Evolutionary conservation across 495 filamentous ascomycete genomes (phyloP).

Genomic region (Tuber calosporum): DNA sequence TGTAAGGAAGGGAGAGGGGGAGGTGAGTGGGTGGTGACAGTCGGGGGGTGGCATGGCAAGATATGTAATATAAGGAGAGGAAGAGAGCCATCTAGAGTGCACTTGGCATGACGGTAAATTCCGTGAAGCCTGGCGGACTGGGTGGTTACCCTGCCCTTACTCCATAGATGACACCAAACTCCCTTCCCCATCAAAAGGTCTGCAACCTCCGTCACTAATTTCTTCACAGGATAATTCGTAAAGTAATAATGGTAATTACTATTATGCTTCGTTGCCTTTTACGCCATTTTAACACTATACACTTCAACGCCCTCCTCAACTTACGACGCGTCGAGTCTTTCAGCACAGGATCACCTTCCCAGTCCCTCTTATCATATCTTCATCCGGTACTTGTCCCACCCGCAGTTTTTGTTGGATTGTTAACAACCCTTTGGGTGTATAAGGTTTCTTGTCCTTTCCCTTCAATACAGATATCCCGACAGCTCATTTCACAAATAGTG

Average conservation of each 20-base stretch:
- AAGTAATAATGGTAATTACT: not conserved
- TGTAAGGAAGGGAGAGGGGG: not conserved
- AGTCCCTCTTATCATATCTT: slow-evolving; percentile 36
- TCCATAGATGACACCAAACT: not conserved
- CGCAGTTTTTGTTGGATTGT: slow-evolving; percentile 57
- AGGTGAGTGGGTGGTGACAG: not conserved
- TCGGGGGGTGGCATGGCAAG: not conserved
- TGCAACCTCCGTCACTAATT: not conserved
- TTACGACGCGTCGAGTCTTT: not conserved
- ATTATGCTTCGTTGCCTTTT: not conserved
- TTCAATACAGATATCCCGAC: not conserved
- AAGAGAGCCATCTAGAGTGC: not conserved
- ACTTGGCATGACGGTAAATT: not conserved
- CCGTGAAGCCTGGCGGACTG: not conserved
- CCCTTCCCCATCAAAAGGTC: not conserved
- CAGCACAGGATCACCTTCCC: not conserved
- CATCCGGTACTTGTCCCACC: slow-evolving; percentile 57
- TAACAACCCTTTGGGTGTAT: slow-evolving; percentile 64
- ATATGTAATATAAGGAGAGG: not conserved
- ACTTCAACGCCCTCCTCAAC: not conserved
- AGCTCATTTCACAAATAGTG: slow-evolving; percentile 49
- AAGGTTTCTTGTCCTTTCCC: slow-evolving; percentile 40
- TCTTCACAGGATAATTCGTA: not conserved
- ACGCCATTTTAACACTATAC: not conserved
- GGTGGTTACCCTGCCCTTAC: not conserved